Evolutionary conservation across 78 protist species (phyloP).

Genomic region (Bodo saltans): DNA sequence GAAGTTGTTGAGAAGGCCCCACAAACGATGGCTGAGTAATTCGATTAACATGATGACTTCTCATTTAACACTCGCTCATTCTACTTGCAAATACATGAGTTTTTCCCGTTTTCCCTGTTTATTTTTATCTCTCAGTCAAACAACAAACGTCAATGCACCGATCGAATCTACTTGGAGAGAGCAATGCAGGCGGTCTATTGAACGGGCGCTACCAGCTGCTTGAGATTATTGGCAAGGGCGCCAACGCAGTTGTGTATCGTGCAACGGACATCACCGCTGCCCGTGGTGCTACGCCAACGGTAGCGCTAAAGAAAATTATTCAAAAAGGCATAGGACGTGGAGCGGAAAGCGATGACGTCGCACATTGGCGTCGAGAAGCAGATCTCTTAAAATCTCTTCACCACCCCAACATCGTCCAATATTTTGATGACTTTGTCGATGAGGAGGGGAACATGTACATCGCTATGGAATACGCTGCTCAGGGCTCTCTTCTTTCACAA

Average conservation of each 20-base stretch:
- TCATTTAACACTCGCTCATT: too few species aligned
- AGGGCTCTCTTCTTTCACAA: not conserved
- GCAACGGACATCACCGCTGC: not conserved
- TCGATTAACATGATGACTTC: too few species aligned
- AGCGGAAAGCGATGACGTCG: not conserved
- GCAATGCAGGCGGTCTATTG: too few species aligned
- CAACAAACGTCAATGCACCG: too few species aligned
- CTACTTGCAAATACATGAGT: too few species aligned
- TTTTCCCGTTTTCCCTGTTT: too few species aligned
- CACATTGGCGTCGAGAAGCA: not conserved
- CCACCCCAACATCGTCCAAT: slow-evolving; percentile 23
- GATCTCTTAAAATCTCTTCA: not conserved
- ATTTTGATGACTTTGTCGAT: not conserved
- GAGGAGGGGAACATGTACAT: not conserved
- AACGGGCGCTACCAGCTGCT: too few species aligned
- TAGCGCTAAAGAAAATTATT: not conserved
- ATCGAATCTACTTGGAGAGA: too few species aligned
- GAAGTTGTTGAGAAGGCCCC: too few species aligned
- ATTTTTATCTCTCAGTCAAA: too few species aligned
- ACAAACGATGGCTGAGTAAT: too few species aligned
- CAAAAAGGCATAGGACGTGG: not conserved
- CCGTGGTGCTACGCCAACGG: not conserved
- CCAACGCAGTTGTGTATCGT: not conserved
- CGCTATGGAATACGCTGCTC: slow-evolving; percentile 11
- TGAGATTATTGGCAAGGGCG: not conserved